A percentile compares a stretch with the other conserved stretches of the same genome.
Conservation (phyloP, 1,284 basidiomycete genomes). For the Cerioporus squamosus region DNA sequence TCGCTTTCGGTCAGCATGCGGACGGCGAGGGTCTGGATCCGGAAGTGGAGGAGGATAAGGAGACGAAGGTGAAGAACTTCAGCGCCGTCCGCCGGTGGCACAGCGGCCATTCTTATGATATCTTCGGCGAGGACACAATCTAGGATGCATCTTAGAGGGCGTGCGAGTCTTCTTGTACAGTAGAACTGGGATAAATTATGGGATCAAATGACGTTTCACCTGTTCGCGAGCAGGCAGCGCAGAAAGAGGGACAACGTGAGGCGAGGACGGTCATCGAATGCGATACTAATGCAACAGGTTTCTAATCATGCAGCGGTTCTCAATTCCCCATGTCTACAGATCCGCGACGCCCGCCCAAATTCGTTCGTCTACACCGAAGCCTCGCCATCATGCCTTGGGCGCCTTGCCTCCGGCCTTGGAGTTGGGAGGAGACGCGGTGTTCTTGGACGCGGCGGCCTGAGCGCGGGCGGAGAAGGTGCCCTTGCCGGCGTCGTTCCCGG, state of each 20-base stretch:
- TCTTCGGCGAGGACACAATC: conserved; percentile 6
- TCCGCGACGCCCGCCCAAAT: neutral
- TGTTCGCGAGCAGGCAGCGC: too few relatives aligned
- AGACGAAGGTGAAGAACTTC: conserved; percentile 4
- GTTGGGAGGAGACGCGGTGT: conserved; percentile 27
- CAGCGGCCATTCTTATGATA: neutral
- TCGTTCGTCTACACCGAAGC: too few relatives aligned
- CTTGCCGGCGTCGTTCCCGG: conserved; percentile 36
- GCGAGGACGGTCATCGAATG: neutral
- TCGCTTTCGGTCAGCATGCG: neutral
- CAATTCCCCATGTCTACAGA: too few relatives aligned
- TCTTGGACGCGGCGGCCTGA: conserved; percentile 32
- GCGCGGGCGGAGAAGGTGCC: conserved; percentile 34
- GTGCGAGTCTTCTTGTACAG: too few relatives aligned
- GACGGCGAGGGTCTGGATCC: conserved; percentile 12
- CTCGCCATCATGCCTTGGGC: conserved; percentile 13
- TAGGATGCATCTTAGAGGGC: neutral
- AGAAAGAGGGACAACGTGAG: too few relatives aligned
- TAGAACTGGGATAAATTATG: too few relatives aligned
- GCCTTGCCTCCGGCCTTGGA: conserved; percentile 24
- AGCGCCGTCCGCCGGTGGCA: conserved; percentile 6
- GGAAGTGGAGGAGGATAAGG: conserved; percentile 6
- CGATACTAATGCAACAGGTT: neutral
- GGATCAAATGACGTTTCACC: too few relatives aligned
- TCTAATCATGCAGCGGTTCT: too few relatives aligned